Base-by-base conservation (phyloP, 1,284 basidiomycete genomes). In the Tylopilus sp. region DNA sequence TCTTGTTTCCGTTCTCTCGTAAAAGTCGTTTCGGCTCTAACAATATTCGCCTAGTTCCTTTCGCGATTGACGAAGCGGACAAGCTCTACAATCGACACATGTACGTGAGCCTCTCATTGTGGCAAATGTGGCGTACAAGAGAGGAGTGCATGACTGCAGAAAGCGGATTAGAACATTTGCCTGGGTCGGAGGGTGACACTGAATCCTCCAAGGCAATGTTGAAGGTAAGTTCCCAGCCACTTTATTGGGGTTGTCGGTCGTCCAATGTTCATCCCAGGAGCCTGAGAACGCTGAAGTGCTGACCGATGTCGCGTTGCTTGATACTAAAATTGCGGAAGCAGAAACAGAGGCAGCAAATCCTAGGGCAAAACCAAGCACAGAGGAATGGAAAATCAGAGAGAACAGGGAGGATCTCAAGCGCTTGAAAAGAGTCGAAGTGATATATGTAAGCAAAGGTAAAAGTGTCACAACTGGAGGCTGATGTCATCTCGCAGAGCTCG, bases 81-180 rank as follows among this genome's bases (percentile, higher is more conserved):
- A 84, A 83, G 56, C 79, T 99, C 35, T 99, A 97, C 70, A 83
- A 84, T 61, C 84, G 84, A 59, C 94, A 99, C 66, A 89, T 97
- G 84, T 90, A 97, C 66, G 81, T 98, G 54, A 91, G 91, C 47
- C 76, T 95, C 45, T 85, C 93, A 24, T 74, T 98, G 32, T 88
- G 88, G 77, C 97, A 99, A 75, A 93, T 94, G 80, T 98, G 93
- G 91, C 81, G 90, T 68, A 89, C 93, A 5, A 79, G 97, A 51
- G 95, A 98, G 70, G 95, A 98, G 64, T 97, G 90, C 65, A 90
- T 97, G 79, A 87, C 88, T 4, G 85, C 90, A 49, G 97, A 99
- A 75, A 92, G 93, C 62, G 97, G 96, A 13, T 73, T 98, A 56
- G 89, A 92, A 60, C 76, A 83, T 72, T 78, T 93, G 79, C 82